A percentile compares a stretch with the other conserved stretches of the same genome.
Evolutionary conservation across 2,329 filamentous ascomycete species (phyloP).

Genomic region (Verticillium albo-atrum): DNA sequence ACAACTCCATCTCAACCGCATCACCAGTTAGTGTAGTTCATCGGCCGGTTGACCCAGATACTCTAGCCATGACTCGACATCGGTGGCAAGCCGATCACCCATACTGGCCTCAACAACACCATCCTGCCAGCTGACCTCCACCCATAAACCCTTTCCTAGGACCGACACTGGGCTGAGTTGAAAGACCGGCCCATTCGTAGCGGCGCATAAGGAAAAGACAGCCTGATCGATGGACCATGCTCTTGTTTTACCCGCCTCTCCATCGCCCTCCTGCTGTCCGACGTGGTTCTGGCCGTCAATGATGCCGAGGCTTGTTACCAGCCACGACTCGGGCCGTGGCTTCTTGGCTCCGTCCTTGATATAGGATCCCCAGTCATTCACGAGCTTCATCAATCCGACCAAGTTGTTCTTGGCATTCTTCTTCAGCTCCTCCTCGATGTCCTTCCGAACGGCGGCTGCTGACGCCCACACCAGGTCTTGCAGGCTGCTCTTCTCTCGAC

Average conservation of each 20-base stretch:
- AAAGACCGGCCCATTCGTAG: slow-evolving; percentile 15
- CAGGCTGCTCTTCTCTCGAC: background rate
- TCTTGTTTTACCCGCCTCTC: background rate
- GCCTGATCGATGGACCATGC: background rate
- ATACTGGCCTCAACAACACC: slow-evolving; percentile 12
- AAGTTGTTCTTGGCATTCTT: slow-evolving; percentile 17
- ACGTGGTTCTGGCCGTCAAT: slow-evolving; percentile 13
- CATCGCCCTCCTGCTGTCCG: background rate
- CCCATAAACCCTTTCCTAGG: slow-evolving; percentile 14
- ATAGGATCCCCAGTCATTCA: slow-evolving; percentile 16
- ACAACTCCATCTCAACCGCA: no score
- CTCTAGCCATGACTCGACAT: background rate
- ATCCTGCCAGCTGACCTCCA: slow-evolving; percentile 19
- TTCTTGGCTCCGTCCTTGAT: slow-evolving; percentile 5
- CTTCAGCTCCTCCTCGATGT: slow-evolving; percentile 13
- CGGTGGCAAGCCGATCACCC: slow-evolving; percentile 13
- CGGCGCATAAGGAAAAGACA: slow-evolving; percentile 14
- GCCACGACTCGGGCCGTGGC: slow-evolving; percentile 16
- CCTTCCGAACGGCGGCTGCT: slow-evolving; percentile 4
- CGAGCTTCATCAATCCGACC: slow-evolving; percentile 17
- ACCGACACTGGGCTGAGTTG: slow-evolving; percentile 16
- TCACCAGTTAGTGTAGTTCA: background rate
- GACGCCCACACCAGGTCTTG: slow-evolving; percentile 18
- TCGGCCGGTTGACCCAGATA: background rate
- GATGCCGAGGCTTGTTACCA: slow-evolving; percentile 22